Base-by-base conservation (phyloP, 176 grass and related monocot species). In the Carex cristatella region DNA sequence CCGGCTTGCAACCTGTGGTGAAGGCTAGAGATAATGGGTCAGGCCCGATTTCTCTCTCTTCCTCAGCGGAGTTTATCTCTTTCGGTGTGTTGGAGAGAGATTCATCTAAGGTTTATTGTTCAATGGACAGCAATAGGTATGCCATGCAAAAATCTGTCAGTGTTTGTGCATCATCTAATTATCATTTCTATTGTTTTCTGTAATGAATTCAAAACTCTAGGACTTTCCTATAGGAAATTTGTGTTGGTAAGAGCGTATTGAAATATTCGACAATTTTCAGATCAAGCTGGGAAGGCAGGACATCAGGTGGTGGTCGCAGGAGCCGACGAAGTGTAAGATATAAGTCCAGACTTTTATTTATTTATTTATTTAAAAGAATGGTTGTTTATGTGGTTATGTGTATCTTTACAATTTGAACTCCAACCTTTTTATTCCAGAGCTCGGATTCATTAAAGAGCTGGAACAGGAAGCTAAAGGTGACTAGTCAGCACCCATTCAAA, bases 401-500 rank as follows among this genome's bases (percentile, higher is more conserved):
- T 15, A 56, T 69, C 75, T 28, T 27, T 69, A 2, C 77, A 3
- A 86, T 85, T n/a, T 69, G 12, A 44, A 77, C 16, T 10, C 19
- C 16, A 65, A 37, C 42, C 32, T 8, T 79, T 80, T 40, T 82
- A 87, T 69, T 49, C 1, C 74, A 99, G 93, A 85, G 90, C 53
- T 89, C 88, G 4, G 96, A 95, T 9, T 99, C 90, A 0, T 61
- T 88, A 11, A 86, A 90, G 73, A 91, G 91, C 48, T 99, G 93
- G 93, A 95, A 99, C 18, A 94, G 83, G 83, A 95, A 87, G 42
- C 88, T 99, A 0, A 99, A 90, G 83, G 96, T 91, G 67, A 95
- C 96, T 27, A 99, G 87, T 79, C 93, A 91, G 72, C 90, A 94
- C 15, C 96, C 93, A 3, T 99, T 99, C 91, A 99, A 99, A 72